These are phyloP conservation scores for Yamadazyma olivae DNA, from an alignment of 805 yeast species.

Conservation along the genomic window DNA sequence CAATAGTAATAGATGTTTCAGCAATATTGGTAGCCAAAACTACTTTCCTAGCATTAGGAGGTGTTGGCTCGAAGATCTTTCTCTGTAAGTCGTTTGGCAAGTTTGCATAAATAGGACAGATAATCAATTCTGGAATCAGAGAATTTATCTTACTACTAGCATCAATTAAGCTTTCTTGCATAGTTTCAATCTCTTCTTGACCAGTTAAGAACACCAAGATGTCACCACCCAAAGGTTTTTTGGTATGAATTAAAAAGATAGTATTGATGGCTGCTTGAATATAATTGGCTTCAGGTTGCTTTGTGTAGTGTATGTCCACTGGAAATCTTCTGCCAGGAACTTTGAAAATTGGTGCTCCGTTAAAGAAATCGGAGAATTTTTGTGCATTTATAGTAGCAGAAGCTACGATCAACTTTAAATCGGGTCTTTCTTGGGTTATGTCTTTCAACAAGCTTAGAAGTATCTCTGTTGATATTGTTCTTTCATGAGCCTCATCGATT, in stretches of 20 bases:
- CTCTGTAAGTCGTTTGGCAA: slow-evolving; percentile 82
- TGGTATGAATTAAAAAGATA: slow-evolving; percentile 80
- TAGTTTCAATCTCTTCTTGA: slow-evolving; percentile 89
- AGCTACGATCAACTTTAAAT: slow-evolving; percentile 79
- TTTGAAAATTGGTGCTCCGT: slow-evolving; percentile 78
- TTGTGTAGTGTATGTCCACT: slow-evolving; percentile 79
- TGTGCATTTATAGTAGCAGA: slow-evolving; percentile 96
- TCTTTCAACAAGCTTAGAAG: slow-evolving; percentile 78
- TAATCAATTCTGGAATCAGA: slow-evolving; percentile 56
- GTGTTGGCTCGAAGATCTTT: slow-evolving; percentile 84
- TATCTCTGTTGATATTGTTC: slow-evolving; percentile 86
- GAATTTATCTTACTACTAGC: slow-evolving; percentile 61
- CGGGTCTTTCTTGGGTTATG: slow-evolving; percentile 58
- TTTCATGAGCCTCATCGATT: slow-evolving; percentile 97
- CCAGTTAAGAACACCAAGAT: slow-evolving; percentile 91
- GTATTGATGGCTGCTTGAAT: slow-evolving; percentile 86
- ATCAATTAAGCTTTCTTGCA: slow-evolving; percentile 70
- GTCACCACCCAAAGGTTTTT: slow-evolving; percentile 67
- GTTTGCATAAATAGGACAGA: slow-evolving; percentile 90
- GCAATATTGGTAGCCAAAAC: slow-evolving; percentile 96
- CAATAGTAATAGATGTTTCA: slow-evolving; percentile 94
- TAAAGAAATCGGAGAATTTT: slow-evolving; percentile 75
- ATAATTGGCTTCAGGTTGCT: slow-evolving; percentile 88
- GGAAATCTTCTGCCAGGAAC: slow-evolving; percentile 95
- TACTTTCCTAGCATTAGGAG: slow-evolving; percentile 73